Base-by-base conservation (phyloP, 2,329 filamentous ascomycete species). In the Beauveria scarabaeidicola region DNA sequence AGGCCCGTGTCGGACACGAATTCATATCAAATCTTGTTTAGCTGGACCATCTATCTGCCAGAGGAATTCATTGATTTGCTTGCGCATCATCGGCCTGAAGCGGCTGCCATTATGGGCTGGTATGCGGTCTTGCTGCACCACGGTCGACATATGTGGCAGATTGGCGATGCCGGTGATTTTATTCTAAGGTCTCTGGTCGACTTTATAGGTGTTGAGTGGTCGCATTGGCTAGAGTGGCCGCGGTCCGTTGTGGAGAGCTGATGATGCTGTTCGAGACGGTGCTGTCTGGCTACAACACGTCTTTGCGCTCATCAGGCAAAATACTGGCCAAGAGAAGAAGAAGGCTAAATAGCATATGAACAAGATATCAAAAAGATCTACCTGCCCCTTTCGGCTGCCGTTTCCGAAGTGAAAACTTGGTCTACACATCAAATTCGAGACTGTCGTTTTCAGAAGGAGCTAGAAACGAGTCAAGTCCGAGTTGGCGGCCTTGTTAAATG, bases 121-220 rank as follows among this genome's bases (percentile, higher is more conserved):
- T 58, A 58, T 40, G 47, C 56, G 10, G 56, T 52, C 8, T 15
- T 58, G n/a, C 25, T 58, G 38, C 56, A 58, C 13, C 41, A 46
- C 13, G 47, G 56, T 21, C 56, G 56, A 3, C 40, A 44, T 6
- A 43, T 43, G 47, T 58, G 56, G 56, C 56, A 58, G 38, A 38
- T 58, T 44, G 56, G 56, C 5, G 56, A 58, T n/a, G 38, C 56
- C 2, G 56, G 56, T 4, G 43, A n/a, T 5, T 46, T 38, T 9
- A 23, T 55, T n/a, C 1, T 55, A 1, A 5, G 8, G 1, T 55
- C 43, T 17, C 6, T 46, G 19, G 52, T 25, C 3, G 41, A 38
- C 0, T 55, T 36, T 13, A n/a, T 55, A 2, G 52, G 52, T 3
- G 13, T 27, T 3, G 43, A 27, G 9, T 56, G 53, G 53, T n/a